Evolutionary conservation across 495 filamentous ascomycete genomes (phyloP).

Genomic region (Terfezia boudieri): DNA sequence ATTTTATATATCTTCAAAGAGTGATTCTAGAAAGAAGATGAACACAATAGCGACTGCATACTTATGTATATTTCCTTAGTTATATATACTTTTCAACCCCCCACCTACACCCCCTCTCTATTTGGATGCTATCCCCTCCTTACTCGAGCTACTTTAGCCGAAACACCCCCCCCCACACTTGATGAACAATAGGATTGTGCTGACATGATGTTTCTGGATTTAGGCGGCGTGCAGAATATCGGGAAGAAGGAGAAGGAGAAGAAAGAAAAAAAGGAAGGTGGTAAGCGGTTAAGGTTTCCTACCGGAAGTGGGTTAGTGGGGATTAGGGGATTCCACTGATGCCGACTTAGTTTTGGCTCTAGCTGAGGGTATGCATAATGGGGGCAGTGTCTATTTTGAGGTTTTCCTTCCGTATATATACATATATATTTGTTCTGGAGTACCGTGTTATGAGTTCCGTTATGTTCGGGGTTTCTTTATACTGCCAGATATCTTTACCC

Average conservation of each 20-base stretch:
- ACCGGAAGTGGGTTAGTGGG: conserved; percentile 25
- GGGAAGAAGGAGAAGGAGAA: conserved; percentile 26
- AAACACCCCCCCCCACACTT: neutral
- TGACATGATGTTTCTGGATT: neutral
- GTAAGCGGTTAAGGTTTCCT: conserved; percentile 26
- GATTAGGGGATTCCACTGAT: conserved; percentile 26
- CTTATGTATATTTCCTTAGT: neutral
- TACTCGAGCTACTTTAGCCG: neutral
- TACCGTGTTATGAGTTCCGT: too few relatives aligned
- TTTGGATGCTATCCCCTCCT: too few relatives aligned
- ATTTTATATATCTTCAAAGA: too few relatives aligned
- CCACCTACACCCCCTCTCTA: too few relatives aligned
- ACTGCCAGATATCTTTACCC: too few relatives aligned
- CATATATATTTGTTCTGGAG: too few relatives aligned
- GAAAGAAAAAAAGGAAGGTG: conserved; percentile 28
- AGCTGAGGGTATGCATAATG: too few relatives aligned
- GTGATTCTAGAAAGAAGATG: neutral
- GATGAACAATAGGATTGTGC: conserved; percentile 16
- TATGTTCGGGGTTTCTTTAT: too few relatives aligned
- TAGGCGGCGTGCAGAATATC: conserved; percentile 35
- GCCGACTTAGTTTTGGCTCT: neutral
- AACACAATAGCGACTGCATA: neutral
- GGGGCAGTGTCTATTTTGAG: too few relatives aligned
- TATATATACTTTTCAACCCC: neutral
- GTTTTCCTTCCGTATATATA: too few relatives aligned